Evolutionary conservation across 352 stramenopile species (phyloP).

Genomic region (Globisporangium camurandrum): DNA sequence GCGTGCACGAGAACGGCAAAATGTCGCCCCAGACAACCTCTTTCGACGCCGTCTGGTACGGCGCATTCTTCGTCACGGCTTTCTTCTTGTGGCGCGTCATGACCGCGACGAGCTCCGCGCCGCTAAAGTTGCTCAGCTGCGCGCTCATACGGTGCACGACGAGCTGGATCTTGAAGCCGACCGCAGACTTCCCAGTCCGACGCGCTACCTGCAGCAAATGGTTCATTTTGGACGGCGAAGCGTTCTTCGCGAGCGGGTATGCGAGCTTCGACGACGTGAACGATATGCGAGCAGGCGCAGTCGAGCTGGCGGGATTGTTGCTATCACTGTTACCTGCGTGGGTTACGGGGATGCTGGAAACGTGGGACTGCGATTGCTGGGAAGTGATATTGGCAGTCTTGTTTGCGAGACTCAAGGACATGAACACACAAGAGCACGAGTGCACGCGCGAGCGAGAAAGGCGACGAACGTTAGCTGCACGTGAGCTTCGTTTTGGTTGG

Average conservation of each 20-base stretch:
- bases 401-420: no score
- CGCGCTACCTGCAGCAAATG: conserved; percentile 57
- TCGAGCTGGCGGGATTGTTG: no score
- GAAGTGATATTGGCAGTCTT: no score
- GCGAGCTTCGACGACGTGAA: conserved; percentile 5
- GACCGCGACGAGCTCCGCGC: conserved; percentile 46
- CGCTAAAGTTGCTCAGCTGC: conserved; percentile 34
- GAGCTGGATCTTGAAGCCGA: conserved; percentile 65
- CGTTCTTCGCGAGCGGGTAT: conserved; percentile 4
- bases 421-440: no score
- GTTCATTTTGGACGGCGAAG: conserved; percentile 27
- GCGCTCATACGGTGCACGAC: conserved; percentile 60
- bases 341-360: no score
- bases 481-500: no score
- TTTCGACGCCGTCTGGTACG: conserved; percentile 36
- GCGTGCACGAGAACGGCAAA: conserved; percentile 61
- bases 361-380: no score
- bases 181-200: conserved; percentile 45
- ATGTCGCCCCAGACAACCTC: conserved; percentile 74
- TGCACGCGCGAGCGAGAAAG: no score
- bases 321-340: no score
- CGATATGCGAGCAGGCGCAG: neutral
- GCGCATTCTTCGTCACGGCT: conserved; percentile 41
- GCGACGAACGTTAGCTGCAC: no score
- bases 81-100: conserved; percentile 71